Base-by-base conservation (phyloP, 1,139 yeast species). In the Groenewaldozyma sp. region DNA sequence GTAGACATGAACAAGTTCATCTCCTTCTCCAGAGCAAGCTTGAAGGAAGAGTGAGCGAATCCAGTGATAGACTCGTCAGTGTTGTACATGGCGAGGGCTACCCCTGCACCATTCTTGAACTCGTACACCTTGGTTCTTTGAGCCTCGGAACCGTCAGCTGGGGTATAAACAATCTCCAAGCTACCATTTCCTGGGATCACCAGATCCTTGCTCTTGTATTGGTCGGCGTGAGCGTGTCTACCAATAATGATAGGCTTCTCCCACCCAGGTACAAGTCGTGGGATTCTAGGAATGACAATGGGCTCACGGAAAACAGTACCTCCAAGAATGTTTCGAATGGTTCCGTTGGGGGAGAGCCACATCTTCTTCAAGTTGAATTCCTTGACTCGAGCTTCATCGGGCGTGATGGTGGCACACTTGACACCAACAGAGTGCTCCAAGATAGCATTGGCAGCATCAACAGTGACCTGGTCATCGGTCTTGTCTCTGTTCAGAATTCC, bases 321-420 rank as follows among this genome's bases (percentile, higher is more conserved):
- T 37, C 95, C 95, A 49, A 88, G 71, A 51, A 88, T 81, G 67
- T 88, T 88, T 65, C 97, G 78, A 60, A 88, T 83, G 36, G 97
- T 88, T 52, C 97, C 97, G 64, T 88, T 88, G 50, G 97, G 97
- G 19, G 95, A 84, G 42, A 82, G 73, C 96, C 96, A 88, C 97
- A 88, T 88, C 64, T 87, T 81, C 67, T 87, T 87, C 63, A 88
- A 74, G 46, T 73, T 68, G 63, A 86, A 88, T 66, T 88, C 97
- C 63, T 83, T 67, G 41, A 88, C 96, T 55, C 97, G 77, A 33
- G 82, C 88, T 68, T 88, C 97, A 62, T 88, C 97, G 6, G 97
- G 97, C n/a, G 97, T 88, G 62, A 88, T 88, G 42, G 97, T 88
- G 38, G 97, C 97, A 68, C 97, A 88, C 69, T 88, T 88, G 56